Evolutionary conservation across 495 filamentous ascomycete genomes (phyloP), one percentile per base, ranked within the genome.

Genomic region (Podospora anserina): DNA sequence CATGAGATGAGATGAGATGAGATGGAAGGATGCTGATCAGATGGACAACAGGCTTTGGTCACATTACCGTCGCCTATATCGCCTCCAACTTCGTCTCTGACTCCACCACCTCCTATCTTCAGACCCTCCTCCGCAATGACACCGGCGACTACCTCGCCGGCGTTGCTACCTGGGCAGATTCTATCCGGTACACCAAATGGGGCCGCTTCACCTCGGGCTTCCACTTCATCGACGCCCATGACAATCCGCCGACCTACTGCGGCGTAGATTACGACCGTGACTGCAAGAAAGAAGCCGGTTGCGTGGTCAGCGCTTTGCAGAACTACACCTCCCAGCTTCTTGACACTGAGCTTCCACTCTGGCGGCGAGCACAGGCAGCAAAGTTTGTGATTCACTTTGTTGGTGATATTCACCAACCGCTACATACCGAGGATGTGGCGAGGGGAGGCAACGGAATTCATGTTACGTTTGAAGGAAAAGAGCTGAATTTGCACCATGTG

Each of bases 161-260:
- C 58, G 83, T 88, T 15, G 85, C 88, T 2, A 88, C 85, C 2
- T 90, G 88, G 88, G 86, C 88, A 16, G 88, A 90, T 77, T 82
- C 80, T 63, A 83, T 87, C 72, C 79, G 85, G 28, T 88, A 88
- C 76, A 87, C 85, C 13, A 80, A 83, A 71, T 86, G 80, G 70
- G 85, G 87, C 19, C 79, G 78, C 44, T 89, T 85, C 76, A 83
- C 81, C 9, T 79, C 77, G n/a, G 81, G 81, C 19, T 88, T 88
- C 76, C 89, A 92, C 78, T 92, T 84, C 81, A 91, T 92, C 78
- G 89, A 92, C 73, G 88, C 89, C 13, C 79, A 88, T 61, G 89
- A 92, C 81, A 70, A 76, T 65, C 89, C 89, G 53, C 89, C 89
- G 0, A 54, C 69, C 5, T 79, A 74, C 49, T 92, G 89, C 78